Conservation (phyloP, 2,329 filamentous ascomycete genomes). For the Arthrobotrys sinensis region DNA sequence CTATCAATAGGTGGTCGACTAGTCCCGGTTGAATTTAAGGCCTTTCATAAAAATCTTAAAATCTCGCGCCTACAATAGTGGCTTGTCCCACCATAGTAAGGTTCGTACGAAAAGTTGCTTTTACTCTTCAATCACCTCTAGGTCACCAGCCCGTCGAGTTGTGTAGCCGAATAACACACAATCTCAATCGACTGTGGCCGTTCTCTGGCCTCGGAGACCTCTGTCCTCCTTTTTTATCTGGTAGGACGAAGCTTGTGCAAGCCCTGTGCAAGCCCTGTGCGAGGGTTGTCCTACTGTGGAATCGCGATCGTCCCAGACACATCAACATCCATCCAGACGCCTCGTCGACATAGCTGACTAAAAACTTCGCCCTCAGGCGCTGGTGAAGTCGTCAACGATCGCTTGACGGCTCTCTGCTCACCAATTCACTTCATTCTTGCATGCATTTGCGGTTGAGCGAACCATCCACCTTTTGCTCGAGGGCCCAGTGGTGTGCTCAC, state of each 20-base stretch:
- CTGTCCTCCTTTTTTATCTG: slow-evolving; percentile 21
- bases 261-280: slow-evolving; percentile 2
- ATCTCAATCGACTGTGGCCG: slow-evolving; percentile 20
- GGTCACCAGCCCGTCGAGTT: slow-evolving; percentile 19
- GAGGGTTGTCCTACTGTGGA: slow-evolving; percentile 21
- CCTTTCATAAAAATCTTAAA: slow-evolving; percentile 20
- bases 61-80: slow-evolving; percentile 30
- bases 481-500: slow-evolving; percentile 9
- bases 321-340: neutral
- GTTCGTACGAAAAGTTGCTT: slow-evolving; percentile 38
- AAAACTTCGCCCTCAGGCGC: neutral
- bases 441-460: slow-evolving; percentile 18
- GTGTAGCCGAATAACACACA: slow-evolving; percentile 14
- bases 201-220: slow-evolving; percentile 1
- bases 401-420: neutral
- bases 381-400: neutral
- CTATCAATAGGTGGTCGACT: slow-evolving; percentile 13
- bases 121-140: slow-evolving; percentile 6
- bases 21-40: slow-evolving; percentile 2
- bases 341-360: slow-evolving; percentile 22
- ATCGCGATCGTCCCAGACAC: slow-evolving; percentile 25
- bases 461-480: slow-evolving; percentile 9
- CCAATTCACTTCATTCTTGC: slow-evolving; percentile 13
- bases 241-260: slow-evolving; percentile 25
- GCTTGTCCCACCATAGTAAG: slow-evolving; percentile 45